These are phyloP conservation scores for Wakefieldia striispora DNA, from an alignment of 768 basidiomycete genomes.

Conservation along the genomic window DNA sequence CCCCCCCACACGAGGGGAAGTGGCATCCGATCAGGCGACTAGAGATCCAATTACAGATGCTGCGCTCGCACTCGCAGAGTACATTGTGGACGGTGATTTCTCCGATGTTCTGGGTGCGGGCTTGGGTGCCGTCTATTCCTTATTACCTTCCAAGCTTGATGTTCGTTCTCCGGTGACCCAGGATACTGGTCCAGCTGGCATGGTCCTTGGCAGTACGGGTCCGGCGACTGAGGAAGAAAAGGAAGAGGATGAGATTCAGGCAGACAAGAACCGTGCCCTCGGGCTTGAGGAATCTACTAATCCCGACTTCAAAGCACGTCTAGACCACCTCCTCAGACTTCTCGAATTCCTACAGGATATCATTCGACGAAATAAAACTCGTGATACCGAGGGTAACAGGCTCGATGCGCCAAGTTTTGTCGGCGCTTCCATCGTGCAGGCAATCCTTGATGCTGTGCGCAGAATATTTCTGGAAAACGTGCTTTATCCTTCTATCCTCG, in stretches of 20 bases:
- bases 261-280: slow-evolving; percentile 52
- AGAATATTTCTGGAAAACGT: slow-evolving; percentile 90
- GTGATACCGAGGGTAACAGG: slow-evolving; percentile 32
- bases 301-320: slow-evolving; percentile 70
- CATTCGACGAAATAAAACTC: slow-evolving; percentile 59
- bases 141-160: slow-evolving; percentile 84
- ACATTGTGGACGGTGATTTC: slow-evolving; percentile 95
- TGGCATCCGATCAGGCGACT: slow-evolving; percentile 11
- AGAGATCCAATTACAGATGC: slow-evolving; percentile 80
- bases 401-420: slow-evolving; percentile 64
- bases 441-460: slow-evolving; percentile 79
- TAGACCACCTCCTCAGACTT: slow-evolving; percentile 88
- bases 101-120: slow-evolving; percentile 96
- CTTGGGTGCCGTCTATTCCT: slow-evolving; percentile 87
- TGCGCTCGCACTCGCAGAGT: slow-evolving; percentile 84
- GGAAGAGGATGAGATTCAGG: slow-evolving; percentile 50
- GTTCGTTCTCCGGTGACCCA: slow-evolving; percentile 49
- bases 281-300: slow-evolving; percentile 78
- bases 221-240: slow-evolving; percentile 55
- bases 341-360: slow-evolving; percentile 93
- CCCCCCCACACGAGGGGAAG: slow-evolving; percentile 39
- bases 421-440: slow-evolving; percentile 77
- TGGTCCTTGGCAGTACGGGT: slow-evolving; percentile 70
- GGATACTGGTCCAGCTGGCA: slow-evolving; percentile 46
- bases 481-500: slow-evolving; percentile 87